Evolutionary conservation across 2,329 filamentous ascomycete species (phyloP).

Genomic region (Malbranchea zuffiana): DNA sequence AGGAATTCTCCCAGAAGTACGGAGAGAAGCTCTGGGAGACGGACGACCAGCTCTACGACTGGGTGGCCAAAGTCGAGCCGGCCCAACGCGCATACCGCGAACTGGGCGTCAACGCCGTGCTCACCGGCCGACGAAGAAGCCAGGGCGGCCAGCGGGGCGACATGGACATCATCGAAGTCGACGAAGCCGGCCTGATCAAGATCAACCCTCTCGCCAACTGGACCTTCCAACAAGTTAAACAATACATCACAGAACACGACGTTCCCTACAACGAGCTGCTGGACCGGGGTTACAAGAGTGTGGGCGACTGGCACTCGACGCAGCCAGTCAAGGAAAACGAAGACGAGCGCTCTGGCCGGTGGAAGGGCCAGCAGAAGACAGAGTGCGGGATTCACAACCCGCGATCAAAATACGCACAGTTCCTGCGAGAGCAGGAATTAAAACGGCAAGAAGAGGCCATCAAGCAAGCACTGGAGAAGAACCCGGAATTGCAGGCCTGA

Average conservation of each 20-base stretch:
- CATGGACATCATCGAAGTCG: slow-evolving; percentile 83
- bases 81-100: slow-evolving; percentile 83
- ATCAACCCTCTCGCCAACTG: slow-evolving; percentile 95
- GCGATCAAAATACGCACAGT: slow-evolving; percentile 83
- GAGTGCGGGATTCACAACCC: slow-evolving; percentile 99
- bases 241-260: slow-evolving; percentile 72
- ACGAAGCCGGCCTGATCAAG: slow-evolving; percentile 86
- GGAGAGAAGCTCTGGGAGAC: slow-evolving; percentile 75
- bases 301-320: slow-evolving; percentile 97
- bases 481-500: too few relatives aligned
- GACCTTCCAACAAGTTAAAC: slow-evolving; percentile 79
- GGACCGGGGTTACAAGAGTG: slow-evolving; percentile 90
- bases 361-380: slow-evolving; percentile 93
- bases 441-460: slow-evolving; percentile 52
- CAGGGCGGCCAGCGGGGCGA: slow-evolving; percentile 88
- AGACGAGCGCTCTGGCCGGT: slow-evolving; percentile 89
- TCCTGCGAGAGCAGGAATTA: slow-evolving; percentile 60
- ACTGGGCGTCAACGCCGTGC: slow-evolving; percentile 74
- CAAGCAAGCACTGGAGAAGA: slow-evolving; percentile 31
- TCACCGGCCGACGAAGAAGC: slow-evolving; percentile 82
- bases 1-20: slow-evolving; percentile 71
- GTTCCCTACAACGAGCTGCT: slow-evolving; percentile 91
- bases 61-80: slow-evolving; percentile 93
- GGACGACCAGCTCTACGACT: slow-evolving; percentile 87
- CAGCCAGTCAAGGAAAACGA: slow-evolving; percentile 80